These are phyloP conservation scores for Kuraishia piskuri DNA, from an alignment of 805 yeast genomes.

Conservation along the genomic window DNA sequence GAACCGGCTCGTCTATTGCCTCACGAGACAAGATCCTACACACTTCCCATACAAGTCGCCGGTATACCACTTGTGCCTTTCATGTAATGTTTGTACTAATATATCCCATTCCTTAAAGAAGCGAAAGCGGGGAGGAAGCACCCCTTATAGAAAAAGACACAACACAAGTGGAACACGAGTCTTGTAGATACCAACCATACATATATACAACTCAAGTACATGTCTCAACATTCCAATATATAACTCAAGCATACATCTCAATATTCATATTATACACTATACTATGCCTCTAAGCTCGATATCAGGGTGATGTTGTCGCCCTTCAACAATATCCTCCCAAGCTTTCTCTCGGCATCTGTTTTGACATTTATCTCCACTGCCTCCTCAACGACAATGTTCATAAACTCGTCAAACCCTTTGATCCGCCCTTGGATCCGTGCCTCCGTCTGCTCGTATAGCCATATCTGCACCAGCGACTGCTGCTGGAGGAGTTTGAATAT, in stretches of 20 bases:
- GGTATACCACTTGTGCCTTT: too few relatives aligned
- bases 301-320: slow-evolving; percentile 92
- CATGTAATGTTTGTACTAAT: too few relatives aligned
- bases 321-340: slow-evolving; percentile 75
- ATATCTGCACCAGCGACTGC: slow-evolving; percentile 69
- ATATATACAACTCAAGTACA: neutral
- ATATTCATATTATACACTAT: neutral
- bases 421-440: slow-evolving; percentile 75
- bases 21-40: too few relatives aligned
- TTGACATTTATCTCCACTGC: slow-evolving; percentile 56
- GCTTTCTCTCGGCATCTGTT: slow-evolving; percentile 35
- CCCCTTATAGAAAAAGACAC: too few relatives aligned
- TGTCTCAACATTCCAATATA: neutral
- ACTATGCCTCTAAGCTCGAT: slow-evolving; percentile 16
- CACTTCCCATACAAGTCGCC: too few relatives aligned
- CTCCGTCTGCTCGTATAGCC: slow-evolving; percentile 84
- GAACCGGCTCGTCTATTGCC: too few relatives aligned
- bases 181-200: too few relatives aligned
- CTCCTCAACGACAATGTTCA: slow-evolving; percentile 67
- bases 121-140: too few relatives aligned
- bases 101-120: too few relatives aligned
- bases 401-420: slow-evolving; percentile 93
- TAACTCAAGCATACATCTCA: neutral
- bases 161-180: too few relatives aligned
- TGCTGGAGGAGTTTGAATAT: slow-evolving; percentile 82